Conservation (phyloP, 2,329 filamentous ascomycete species). For the Aquanectria penicillioides region DNA sequence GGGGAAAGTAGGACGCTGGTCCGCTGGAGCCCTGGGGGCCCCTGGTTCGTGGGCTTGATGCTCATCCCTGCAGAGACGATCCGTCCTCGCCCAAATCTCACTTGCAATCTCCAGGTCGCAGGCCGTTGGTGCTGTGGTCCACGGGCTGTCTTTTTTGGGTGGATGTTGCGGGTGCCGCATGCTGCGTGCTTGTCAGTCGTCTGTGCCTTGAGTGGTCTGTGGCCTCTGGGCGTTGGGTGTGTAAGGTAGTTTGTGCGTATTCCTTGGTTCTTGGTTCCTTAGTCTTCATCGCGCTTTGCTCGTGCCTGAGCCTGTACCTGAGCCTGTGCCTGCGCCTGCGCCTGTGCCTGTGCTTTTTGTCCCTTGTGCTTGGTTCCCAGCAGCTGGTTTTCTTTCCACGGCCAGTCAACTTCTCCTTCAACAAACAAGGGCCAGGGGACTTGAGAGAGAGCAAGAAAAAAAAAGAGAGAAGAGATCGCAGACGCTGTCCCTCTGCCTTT, state of each 20-base stretch:
- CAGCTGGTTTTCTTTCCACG: constrained; percentile 20
- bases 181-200: constrained; percentile 5
- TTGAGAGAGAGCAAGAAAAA: constrained; percentile 18
- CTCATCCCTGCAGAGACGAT: constrained; percentile 48
- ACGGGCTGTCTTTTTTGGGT: constrained; percentile 19
- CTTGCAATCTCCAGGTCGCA: constrained; percentile 43
- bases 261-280: constrained; percentile 12
- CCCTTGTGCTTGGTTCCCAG: constrained; percentile 16
- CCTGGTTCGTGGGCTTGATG: constrained; percentile 36
- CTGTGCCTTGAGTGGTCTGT: constrained; percentile 4
- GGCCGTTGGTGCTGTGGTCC: constrained; percentile 21
- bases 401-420: constrained; percentile 21
- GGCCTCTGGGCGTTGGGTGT: not conserved
- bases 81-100: constrained; percentile 44
- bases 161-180: constrained; percentile 21
- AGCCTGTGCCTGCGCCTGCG: too few relatives aligned
- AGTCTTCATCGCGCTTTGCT: not conserved
- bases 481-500: constrained; percentile 14
- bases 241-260: too few relatives aligned
- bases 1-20: constrained; percentile 15
- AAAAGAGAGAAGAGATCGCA: constrained; percentile 25
- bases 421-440: constrained; percentile 32
- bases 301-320: constrained; percentile 2
- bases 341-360: not conserved
- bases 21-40: constrained; percentile 29